Evolutionary conservation across 2,329 filamentous ascomycete species (phyloP).

Genomic region (Xylaria sp.): DNA sequence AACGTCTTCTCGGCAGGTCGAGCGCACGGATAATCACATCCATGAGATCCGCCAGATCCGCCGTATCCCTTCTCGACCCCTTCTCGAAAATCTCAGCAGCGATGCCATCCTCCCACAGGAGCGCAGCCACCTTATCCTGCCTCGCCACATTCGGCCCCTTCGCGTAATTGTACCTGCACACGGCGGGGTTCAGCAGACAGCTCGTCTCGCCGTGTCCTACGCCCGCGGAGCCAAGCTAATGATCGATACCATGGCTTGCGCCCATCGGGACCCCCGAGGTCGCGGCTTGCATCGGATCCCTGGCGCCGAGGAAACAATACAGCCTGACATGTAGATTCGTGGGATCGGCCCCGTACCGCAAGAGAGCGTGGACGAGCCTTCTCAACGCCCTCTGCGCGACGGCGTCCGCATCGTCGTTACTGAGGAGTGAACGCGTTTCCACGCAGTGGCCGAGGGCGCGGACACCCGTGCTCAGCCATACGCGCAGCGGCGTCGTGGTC

Average conservation of each 20-base stretch:
- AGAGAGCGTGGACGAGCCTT: constrained; percentile 40
- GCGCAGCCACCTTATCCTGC: constrained; percentile 53
- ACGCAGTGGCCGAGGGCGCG: constrained; percentile 49
- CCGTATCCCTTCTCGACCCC: constrained; percentile 42
- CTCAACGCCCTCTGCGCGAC: constrained; percentile 36
- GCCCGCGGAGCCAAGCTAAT: constrained; percentile 64
- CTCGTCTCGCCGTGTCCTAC: constrained; percentile 70
- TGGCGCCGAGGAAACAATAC: constrained; percentile 62
- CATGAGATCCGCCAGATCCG: constrained; percentile 62
- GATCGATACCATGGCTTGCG: constrained; percentile 62
- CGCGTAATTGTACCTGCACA: constrained; percentile 64
- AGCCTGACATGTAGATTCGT: no score
- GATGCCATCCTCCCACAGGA: constrained; percentile 53
- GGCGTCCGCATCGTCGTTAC: constrained; percentile 38
- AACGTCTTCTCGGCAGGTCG: constrained; percentile 64
- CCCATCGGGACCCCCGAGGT: constrained; percentile 54
- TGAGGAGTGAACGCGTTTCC: constrained; percentile 44
- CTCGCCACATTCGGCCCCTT: constrained; percentile 52
- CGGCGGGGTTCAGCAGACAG: constrained; percentile 64
- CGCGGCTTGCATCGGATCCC: constrained; percentile 61
- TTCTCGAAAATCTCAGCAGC: constrained; percentile 49
- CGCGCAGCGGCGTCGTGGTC: constrained; percentile 59
- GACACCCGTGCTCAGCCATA: constrained; percentile 67
- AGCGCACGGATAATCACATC: constrained; percentile 61
- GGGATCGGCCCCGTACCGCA: constrained; percentile 41